Evolutionary conservation across 2,329 filamentous ascomycete species (phyloP), one percentile per base, ranked within the genome.

Genomic region (Colletotrichum sp.): DNA sequence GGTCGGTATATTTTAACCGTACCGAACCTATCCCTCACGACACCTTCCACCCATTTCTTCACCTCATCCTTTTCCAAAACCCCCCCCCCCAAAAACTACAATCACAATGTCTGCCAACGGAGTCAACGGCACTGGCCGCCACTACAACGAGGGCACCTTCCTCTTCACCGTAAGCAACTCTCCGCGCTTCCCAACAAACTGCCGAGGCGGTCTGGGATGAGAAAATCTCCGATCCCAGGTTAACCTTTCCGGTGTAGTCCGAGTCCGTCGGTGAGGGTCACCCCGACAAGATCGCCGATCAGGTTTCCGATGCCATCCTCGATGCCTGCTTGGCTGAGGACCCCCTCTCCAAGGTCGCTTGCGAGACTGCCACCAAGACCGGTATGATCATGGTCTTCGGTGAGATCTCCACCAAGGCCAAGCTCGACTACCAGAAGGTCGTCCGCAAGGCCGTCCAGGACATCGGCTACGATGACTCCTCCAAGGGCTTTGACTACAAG

Each of bases 401-500:
- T 88, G 97, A 99, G 88, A 99, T 99, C 88, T 98, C 96, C 88
- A 99, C 97, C 90, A 97, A 98, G 91, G 93, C 96, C 88, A 91
- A 90, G 81, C 90, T 99, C 82, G 97, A 99, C 92, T 99, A 98
- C 94, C 97, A 99, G 89, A 98, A 96, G 91, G 91, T 98, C 83
- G 95, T 99, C 87, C 96, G 97, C 87, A 88, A 93, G 79, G 93
- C 96, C 86, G 96, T 99, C 92, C 96, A 98, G 93, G 96, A 98
- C 86, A 99, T 99, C 85, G 97, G 97, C 83, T 99, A 99, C 89
- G 97, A 99, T 89, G 92, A 94, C 88, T 99, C 97, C 72, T 91
- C 92, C 83, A 99, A 99, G 93, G 97, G 97, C 79, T 99, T 99
- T 89, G 97, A 99, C 91, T 98, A 98, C 95, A 99, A 99, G 94